These are phyloP conservation scores for Exophiala sp. DNA, from an alignment of 2,329 filamentous ascomycete genomes.

Conservation along the genomic window DNA sequence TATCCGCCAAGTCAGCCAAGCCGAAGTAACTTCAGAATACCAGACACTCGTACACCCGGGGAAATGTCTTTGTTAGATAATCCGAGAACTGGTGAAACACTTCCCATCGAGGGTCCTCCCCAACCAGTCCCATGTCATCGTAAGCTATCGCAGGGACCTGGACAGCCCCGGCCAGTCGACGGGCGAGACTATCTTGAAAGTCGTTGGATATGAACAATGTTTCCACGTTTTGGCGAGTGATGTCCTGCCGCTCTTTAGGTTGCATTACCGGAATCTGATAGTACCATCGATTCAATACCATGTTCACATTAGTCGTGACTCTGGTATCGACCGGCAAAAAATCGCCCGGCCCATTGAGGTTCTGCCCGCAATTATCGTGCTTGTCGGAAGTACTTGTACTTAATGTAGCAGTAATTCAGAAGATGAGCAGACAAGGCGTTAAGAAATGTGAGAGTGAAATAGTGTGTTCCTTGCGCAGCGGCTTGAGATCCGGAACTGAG, in stretches of 20 bases:
- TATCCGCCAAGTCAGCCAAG: neutral
- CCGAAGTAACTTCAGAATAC: too few relatives aligned
- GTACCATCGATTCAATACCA: conserved; percentile 17
- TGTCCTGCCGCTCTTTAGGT: conserved; percentile 14
- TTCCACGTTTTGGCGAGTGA: conserved; percentile 16
- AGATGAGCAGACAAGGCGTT: too few relatives aligned
- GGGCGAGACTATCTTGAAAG: conserved; percentile 20
- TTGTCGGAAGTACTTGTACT: too few relatives aligned
- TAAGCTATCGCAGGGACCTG: conserved; percentile 55
- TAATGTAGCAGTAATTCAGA: too few relatives aligned
- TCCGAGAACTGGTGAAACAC: conserved; percentile 54
- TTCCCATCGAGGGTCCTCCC: conserved; percentile 57
- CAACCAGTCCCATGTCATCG: conserved; percentile 54
- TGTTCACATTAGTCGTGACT: neutral
- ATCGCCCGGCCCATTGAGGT: too few relatives aligned
- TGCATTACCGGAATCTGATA: conserved; percentile 20
- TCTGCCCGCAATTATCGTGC: too few relatives aligned
- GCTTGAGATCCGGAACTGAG: too few relatives aligned
- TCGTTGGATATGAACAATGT: conserved; percentile 15
- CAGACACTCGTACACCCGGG: conserved; percentile 39
- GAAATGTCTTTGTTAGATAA: conserved; percentile 52
- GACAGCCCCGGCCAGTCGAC: conserved; percentile 45
- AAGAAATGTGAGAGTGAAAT: too few relatives aligned
- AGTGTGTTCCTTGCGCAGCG: too few relatives aligned
- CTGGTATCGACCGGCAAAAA: neutral